Percentiles rank a stretch among this genome's conserved stretches.
Evolutionary conservation across 164 flowering plant species (phyloP).

Genomic region (Vitis riparia): DNA sequence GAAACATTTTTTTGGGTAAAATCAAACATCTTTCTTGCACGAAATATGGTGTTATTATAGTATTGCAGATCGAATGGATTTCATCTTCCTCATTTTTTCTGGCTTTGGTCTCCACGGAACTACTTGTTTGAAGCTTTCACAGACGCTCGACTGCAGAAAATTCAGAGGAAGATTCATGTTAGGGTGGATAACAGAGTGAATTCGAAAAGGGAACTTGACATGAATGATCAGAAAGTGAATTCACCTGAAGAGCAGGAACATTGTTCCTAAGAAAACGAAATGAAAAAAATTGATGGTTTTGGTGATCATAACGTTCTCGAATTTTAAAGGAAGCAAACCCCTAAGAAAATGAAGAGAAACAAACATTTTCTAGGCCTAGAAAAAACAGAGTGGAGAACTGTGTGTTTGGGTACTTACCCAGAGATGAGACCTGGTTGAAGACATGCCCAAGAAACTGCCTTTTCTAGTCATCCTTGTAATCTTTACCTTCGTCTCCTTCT

Average conservation of each 20-base stretch:
- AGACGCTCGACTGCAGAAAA: slow-evolving; percentile 45
- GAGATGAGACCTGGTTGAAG: slow-evolving; percentile 30
- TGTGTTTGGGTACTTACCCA: slow-evolving; percentile 31
- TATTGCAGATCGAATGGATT: neutral
- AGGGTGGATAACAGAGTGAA: neutral
- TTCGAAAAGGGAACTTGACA: neutral
- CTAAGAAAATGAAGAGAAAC: too few species aligned
- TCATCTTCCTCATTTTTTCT: slow-evolving; percentile 18
- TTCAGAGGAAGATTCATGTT: neutral
- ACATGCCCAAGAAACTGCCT: slow-evolving; percentile 25
- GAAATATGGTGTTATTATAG: too few species aligned
- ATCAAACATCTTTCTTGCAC: too few species aligned
- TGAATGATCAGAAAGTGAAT: neutral
- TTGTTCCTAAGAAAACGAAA: too few species aligned
- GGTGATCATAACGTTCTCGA: too few species aligned
- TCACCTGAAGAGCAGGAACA: too few species aligned
- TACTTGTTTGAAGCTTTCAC: slow-evolving; percentile 53
- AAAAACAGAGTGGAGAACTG: neutral
- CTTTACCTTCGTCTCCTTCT: slow-evolving; percentile 24
- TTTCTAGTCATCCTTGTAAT: slow-evolving; percentile 37
- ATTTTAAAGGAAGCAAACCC: too few species aligned
- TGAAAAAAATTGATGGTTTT: too few species aligned
- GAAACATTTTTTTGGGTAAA: neutral
- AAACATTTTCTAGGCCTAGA: too few species aligned
- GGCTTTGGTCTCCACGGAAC: slow-evolving; percentile 44